These are phyloP conservation scores for Acacia melanoxylon DNA, from an alignment of 306 rosid genomes.

Conservation along the genomic window DNA sequence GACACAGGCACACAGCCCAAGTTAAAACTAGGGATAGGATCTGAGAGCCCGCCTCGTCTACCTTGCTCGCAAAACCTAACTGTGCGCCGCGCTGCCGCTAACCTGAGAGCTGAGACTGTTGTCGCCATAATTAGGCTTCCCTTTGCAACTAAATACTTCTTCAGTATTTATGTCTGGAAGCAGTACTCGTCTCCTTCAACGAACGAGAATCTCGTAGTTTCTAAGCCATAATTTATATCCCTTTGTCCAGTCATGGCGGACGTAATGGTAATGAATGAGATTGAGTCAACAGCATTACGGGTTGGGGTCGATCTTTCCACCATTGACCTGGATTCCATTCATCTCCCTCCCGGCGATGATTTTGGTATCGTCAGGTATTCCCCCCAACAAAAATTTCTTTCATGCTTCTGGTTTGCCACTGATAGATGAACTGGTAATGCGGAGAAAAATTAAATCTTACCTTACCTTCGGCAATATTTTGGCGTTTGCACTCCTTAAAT, in stretches of 20 bases:
- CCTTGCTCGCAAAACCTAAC: background rate
- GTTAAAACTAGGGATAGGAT: background rate
- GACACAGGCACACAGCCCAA: too few species aligned
- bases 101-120: background rate
- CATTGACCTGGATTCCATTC: slow-evolving; percentile 51
- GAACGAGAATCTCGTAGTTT: background rate
- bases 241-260: slow-evolving; percentile 44
- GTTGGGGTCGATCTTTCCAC: slow-evolving; percentile 50
- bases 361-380: slow-evolving; percentile 50
- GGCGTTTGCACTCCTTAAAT: background rate
- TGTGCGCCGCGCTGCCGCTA: background rate
- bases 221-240: background rate
- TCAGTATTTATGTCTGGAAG: background rate
- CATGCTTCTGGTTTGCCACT: background rate
- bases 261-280: slow-evolving; percentile 43
- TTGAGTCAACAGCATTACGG: slow-evolving; percentile 46
- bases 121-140: background rate
- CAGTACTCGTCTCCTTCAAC: background rate
- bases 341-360: slow-evolving; percentile 50
- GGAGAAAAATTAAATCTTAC: background rate
- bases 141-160: background rate
- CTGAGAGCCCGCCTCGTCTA: background rate
- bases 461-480: background rate
- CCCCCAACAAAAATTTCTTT: background rate
- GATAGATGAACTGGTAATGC: background rate